These are phyloP conservation scores for Steccherinum ochraceum DNA, from an alignment of 768 basidiomycete genomes.

Conservation along the genomic window DNA sequence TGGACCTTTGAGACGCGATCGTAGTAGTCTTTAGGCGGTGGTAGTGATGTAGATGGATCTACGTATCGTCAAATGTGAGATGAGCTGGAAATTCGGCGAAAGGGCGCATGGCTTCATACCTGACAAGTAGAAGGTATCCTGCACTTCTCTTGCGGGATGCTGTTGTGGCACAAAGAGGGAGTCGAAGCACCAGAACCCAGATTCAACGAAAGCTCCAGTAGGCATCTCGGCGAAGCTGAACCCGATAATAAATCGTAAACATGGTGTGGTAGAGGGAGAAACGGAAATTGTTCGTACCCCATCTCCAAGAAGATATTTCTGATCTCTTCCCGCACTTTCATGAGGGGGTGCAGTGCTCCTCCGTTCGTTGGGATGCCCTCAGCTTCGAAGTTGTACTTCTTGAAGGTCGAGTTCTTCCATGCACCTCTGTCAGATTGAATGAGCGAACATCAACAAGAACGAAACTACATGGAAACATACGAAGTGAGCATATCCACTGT, in stretches of 20 bases:
- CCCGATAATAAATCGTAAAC: not conserved
- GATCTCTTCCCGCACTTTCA: conserved; percentile 98
- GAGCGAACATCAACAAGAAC: not conserved
- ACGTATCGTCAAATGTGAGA: not conserved
- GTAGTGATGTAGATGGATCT: conserved; percentile 77
- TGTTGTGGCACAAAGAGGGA: conserved; percentile 97
- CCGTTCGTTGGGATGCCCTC: conserved; percentile 86
- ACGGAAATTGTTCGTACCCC: conserved; percentile 57
- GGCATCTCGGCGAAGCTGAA: conserved; percentile 97
- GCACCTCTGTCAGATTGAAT: conserved; percentile 53
- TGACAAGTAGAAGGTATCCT: conserved; percentile 98
- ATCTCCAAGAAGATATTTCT: conserved; percentile 98
- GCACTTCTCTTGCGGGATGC: conserved; percentile 94
- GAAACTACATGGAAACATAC: conserved; percentile 40
- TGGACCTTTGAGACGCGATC: conserved; percentile 79
- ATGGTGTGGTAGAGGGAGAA: not conserved
- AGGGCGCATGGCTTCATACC: conserved; percentile 37
- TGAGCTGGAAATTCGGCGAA: not conserved
- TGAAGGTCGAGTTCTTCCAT: conserved; percentile 92
- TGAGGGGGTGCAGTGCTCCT: conserved; percentile 90
- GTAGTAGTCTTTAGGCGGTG: conserved; percentile 80
- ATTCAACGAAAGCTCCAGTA: conserved; percentile 92
- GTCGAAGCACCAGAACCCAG: conserved; percentile 99
- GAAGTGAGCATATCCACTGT: conserved; percentile 92
- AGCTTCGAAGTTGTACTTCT: conserved; percentile 98